phyloP scores from a whole-genome alignment of 805 yeast species.

The Metschnikowia similis region DNA sequence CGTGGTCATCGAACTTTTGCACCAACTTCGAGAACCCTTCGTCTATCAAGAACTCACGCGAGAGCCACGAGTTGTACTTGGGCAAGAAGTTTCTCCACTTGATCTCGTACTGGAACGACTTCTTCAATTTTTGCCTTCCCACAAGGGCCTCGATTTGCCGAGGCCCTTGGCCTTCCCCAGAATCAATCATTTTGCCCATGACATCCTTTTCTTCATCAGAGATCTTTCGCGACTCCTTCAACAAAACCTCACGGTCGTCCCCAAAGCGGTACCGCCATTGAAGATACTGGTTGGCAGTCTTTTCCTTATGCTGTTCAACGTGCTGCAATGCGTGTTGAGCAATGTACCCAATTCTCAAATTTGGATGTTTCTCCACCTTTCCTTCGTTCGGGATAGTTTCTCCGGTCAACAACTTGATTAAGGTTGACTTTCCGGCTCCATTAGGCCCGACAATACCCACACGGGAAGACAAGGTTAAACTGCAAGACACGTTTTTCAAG shows the following conservation, averaged over 20 bases:
- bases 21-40: slow-evolving; percentile 39
- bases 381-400: slow-evolving; percentile 85
- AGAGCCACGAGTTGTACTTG: slow-evolving; percentile 88
- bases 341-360: slow-evolving; percentile 95
- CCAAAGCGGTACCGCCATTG: slow-evolving; percentile 99
- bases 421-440: slow-evolving; percentile 98
- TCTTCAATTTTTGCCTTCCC: slow-evolving; percentile 95
- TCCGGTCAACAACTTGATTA: slow-evolving; percentile 89
- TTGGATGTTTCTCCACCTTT: slow-evolving; percentile 95
- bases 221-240: slow-evolving; percentile 86
- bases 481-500: slow-evolving; percentile 71
- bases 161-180: slow-evolving; percentile 83
- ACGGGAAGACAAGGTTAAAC: slow-evolving; percentile 92
- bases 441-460: slow-evolving; percentile 96
- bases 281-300: slow-evolving; percentile 94
- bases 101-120: slow-evolving; percentile 93
- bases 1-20: slow-evolving; percentile 45
- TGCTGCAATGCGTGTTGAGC: slow-evolving; percentile 98
- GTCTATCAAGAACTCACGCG: slow-evolving; percentile 75
- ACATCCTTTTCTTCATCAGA: slow-evolving; percentile 68
- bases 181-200: slow-evolving; percentile 73
- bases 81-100: slow-evolving; percentile 94
- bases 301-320: slow-evolving; percentile 94
- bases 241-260: slow-evolving; percentile 93
- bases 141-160: slow-evolving; percentile 90